phyloP scores from a whole-genome alignment of 2,329 filamentous ascomycete species.

The Hysterium pulicare region DNA sequence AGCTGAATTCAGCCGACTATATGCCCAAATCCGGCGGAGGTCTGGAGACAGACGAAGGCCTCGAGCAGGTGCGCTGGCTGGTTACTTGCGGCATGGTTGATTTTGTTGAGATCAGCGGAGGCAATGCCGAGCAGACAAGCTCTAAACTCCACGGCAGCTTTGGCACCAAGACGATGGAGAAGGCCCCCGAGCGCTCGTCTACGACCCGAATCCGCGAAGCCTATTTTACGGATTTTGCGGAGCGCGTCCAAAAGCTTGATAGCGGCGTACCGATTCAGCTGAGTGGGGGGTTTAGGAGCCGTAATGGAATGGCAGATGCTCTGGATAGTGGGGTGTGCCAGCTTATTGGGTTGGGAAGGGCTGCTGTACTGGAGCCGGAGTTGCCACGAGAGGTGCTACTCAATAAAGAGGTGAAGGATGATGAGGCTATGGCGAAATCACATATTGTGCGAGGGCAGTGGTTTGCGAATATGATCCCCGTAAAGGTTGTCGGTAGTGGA shows the following conservation, averaged over 20 bases:
- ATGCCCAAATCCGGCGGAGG: conserved; percentile 40
- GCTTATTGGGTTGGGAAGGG: neutral
- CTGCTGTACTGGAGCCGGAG: neutral
- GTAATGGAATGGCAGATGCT: conserved; percentile 52
- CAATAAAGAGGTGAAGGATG: conserved; percentile 2
- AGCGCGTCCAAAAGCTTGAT: conserved; percentile 44
- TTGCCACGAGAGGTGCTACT: conserved; percentile 3
- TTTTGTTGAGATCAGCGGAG: conserved; percentile 67
- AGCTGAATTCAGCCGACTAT: conserved; percentile 50
- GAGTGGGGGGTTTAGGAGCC: conserved; percentile 56
- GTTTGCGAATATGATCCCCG: no score
- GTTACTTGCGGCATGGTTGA: conserved; percentile 55
- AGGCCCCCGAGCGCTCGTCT: conserved; percentile 29
- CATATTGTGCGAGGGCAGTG: no score
- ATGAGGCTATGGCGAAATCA: no score
- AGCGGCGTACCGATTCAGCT: conserved; percentile 47
- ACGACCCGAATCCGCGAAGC: conserved; percentile 58
- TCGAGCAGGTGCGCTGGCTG: conserved; percentile 57
- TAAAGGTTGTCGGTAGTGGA: no score
- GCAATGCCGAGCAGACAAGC: conserved; percentile 35
- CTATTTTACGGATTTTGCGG: conserved; percentile 64
- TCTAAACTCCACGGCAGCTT: conserved; percentile 1
- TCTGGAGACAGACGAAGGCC: conserved; percentile 45
- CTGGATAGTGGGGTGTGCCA: conserved; percentile 32
- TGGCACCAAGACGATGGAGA: conserved; percentile 10